Evolutionary conservation across 192 early-diverging fungal genomes (phyloP).

Genomic region (Physocladia obscura): DNA sequence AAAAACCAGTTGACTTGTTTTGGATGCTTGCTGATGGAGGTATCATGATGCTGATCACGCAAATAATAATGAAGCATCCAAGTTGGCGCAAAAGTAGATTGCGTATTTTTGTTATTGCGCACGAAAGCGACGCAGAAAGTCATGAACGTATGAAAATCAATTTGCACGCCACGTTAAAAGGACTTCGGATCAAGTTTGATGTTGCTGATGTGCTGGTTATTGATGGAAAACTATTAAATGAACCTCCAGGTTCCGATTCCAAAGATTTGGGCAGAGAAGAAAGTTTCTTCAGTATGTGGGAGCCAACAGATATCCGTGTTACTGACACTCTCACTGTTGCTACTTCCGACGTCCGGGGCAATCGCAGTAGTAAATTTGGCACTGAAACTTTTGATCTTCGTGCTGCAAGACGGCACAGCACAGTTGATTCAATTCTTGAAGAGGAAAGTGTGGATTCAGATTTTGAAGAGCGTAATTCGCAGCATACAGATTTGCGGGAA

Average conservation of each 20-base stretch:
- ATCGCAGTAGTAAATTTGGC: no score
- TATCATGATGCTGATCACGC: slow-evolving; percentile 28
- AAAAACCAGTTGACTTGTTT: background rate
- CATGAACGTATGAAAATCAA: slow-evolving; percentile 8
- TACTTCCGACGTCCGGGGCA: background rate
- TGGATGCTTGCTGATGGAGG: slow-evolving; percentile 25
- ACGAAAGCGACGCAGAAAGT: slow-evolving; percentile 3
- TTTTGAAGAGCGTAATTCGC: background rate
- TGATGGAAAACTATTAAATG: background rate
- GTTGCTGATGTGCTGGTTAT: slow-evolving; percentile 20
- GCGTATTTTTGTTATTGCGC: slow-evolving; percentile 27
- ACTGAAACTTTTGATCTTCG: no score
- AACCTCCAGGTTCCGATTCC: background rate
- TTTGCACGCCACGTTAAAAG: background rate
- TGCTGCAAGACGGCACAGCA: background rate
- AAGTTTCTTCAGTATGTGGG: background rate
- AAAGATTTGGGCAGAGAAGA: background rate
- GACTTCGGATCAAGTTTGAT: slow-evolving; percentile 10
- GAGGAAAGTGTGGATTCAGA: background rate
- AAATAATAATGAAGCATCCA: slow-evolving; percentile 27
- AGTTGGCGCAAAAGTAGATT: slow-evolving; percentile 10
- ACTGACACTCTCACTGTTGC: background rate
- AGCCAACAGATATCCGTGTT: background rate
- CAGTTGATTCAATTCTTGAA: background rate
- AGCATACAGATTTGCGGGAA: background rate